A percentile compares a stretch with the other conserved stretches of the same genome.
phyloP scores from a whole-genome alignment of 2,329 filamentous ascomycete genomes.

The Xylariaceae sp. region DNA sequence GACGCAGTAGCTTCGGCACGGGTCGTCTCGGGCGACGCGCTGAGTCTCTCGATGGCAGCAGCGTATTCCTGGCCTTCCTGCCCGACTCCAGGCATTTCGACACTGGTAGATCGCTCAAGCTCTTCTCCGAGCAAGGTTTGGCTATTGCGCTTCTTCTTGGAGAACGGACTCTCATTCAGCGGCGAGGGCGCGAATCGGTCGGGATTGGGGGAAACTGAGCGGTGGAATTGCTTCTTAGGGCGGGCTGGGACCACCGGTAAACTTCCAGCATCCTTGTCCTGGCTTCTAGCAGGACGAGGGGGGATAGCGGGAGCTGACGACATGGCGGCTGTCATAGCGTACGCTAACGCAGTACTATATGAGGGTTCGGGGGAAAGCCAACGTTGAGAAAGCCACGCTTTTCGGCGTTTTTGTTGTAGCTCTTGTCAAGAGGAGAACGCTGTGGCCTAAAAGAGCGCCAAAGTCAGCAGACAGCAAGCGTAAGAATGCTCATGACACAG shows the following conservation, averaged over 20 bases:
- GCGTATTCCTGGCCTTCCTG: constrained; percentile 89
- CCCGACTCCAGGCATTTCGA: constrained; percentile 77
- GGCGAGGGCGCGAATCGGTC: constrained; percentile 82
- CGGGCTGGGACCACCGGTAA: constrained; percentile 74
- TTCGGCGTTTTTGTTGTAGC: no score
- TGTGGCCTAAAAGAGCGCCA: constrained; percentile 16
- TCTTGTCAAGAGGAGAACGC: constrained; percentile 16
- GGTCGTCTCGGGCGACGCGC: constrained; percentile 36
- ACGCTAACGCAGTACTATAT: no score
- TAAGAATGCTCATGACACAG: no score
- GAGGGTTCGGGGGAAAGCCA: constrained; percentile 5
- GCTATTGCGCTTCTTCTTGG: constrained; percentile 39
- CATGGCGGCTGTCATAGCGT: constrained; percentile 47
- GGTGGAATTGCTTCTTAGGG: constrained; percentile 61
- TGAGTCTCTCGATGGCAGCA: constrained; percentile 45
- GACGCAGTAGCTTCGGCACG: constrained; percentile 34
- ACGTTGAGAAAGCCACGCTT: constrained; percentile 21
- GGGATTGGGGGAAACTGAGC: constrained; percentile 70
- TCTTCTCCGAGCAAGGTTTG: constrained; percentile 37
- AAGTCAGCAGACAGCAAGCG: constrained; percentile 13
- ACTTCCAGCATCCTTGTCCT: constrained; percentile 38
- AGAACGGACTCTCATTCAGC: constrained; percentile 64
- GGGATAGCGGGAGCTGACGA: constrained; percentile 48
- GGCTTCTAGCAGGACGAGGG: constrained; percentile 48
- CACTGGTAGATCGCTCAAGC: constrained; percentile 63